Evolutionary conservation across 345 rosid species (phyloP), one percentile per base, ranked within the genome.

Genomic region (Populus alba): DNA sequence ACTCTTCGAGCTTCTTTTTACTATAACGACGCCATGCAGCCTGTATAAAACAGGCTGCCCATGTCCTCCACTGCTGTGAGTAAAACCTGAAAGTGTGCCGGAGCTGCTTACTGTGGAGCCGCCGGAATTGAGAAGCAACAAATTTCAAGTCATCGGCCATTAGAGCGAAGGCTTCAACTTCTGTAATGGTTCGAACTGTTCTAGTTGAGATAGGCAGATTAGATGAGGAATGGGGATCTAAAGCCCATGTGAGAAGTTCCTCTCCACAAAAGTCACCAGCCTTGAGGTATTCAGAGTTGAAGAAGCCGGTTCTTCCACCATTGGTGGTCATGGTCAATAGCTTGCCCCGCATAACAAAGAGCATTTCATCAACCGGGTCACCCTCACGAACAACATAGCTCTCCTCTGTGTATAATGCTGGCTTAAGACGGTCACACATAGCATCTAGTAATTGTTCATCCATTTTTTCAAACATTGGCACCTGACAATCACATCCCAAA

Each of bases 211-310:
- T 87, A 11, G 99, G 99, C 45, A 95, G 92, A 81, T 91, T 92
- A 0, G 93, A 84, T 45, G 96, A 89, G 35, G 94, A 86, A 76
- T 89, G 94, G 68, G 98, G 96, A 83, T 93, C 97, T 35, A 95
- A 76, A 9, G 98, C 99, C 99, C 98, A 95, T 0, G 97, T 95
- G 62, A 94, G 86, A 76, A 96, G 95, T 79, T 91, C 97, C 81
- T 94, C 99, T 66, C 99, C 99, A 39, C 97, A 94, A 78, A 94
- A 94, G 79, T 92, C 98, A 23, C 97, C 97, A 0, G 92, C 96
- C 81, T 90, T 86, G 9, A 95, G 92, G 81, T 90, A 79, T 41
- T 86, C 96, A 1, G 92, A 89, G 81, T 92, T 90, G 80, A 90
- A 89, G 88, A 92, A 90, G 76, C 94, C 97, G 0, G 92, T 90